A percentile compares a stretch with the other conserved stretches of the same genome.
Evolutionary conservation across 106 monocot species (phyloP).

Genomic region (Dioscorea zingiberensis): DNA sequence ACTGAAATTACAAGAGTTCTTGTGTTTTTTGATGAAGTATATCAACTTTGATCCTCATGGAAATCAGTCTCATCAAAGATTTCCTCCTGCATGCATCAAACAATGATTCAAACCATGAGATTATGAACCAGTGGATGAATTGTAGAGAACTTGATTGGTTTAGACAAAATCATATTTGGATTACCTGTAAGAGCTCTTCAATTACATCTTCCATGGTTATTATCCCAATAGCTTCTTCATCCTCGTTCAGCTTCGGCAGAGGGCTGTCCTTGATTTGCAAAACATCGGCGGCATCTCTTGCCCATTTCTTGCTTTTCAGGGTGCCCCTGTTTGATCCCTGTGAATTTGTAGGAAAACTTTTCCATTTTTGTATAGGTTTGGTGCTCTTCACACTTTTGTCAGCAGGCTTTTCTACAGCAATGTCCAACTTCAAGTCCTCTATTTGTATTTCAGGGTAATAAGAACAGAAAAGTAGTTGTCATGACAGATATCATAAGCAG

Average conservation of each 20-base stretch:
- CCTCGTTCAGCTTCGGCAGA: conserved; percentile 52
- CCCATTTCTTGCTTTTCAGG: conserved; percentile 45
- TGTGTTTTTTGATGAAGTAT: too few species aligned
- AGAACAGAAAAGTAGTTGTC: not conserved
- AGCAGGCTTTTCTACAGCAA: conserved; percentile 42
- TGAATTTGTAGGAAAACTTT: conserved; percentile 40
- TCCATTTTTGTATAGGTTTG: conserved; percentile 33
- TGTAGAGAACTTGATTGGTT: not conserved
- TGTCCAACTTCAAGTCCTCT: conserved; percentile 35
- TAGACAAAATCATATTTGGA: not conserved
- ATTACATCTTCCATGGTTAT: conserved; percentile 99
- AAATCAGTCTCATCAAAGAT: conserved; percentile 94
- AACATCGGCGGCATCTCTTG: conserved; percentile 48
- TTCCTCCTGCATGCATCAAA: conserved; percentile 63
- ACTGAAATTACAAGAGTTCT: too few species aligned
- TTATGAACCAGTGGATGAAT: not conserved
- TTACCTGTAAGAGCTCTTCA: conserved; percentile 91
- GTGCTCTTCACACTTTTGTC: conserved; percentile 29
- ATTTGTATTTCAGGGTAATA: not conserved
- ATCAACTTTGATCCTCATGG: conserved; percentile 31
- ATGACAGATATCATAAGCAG: not conserved
- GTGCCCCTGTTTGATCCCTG: conserved; percentile 22
- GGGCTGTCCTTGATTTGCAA: conserved; percentile 55
- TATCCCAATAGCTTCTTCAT: conserved; percentile 84
- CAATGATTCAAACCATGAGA: not conserved